These are phyloP conservation scores for Daucus carota DNA, from an alignment of 129 eudicot species.

Conservation along the genomic window DH1_v3.0 NC_030383.2:48535001-48535500, in stretches of 20 bases:
- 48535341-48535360: constrained; percentile 66
- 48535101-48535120: background rate
- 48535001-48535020: background rate
- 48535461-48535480: constrained; percentile 72
- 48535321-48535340: constrained; percentile 54
- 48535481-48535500: constrained; percentile 76
- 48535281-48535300: constrained; percentile 44
- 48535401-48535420: constrained; percentile 50
- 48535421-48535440: constrained; percentile 96
- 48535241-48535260: constrained; percentile 70
- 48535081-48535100: background rate
- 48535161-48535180: background rate
- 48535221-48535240: constrained; percentile 65
- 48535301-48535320: constrained; percentile 97
- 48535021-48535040: background rate
- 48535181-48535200: constrained; percentile 42
- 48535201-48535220: constrained; percentile 64
- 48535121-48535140: background rate
- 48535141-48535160: background rate
- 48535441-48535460: constrained; percentile 58
- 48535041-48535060: background rate
- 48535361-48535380: constrained; percentile 88
- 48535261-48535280: constrained; percentile 75
- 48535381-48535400: constrained; percentile 34
- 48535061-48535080: background rate